phyloP scores from a whole-genome alignment of 2,329 filamentous ascomycete species.

The Pyrenophora teres region DNA sequence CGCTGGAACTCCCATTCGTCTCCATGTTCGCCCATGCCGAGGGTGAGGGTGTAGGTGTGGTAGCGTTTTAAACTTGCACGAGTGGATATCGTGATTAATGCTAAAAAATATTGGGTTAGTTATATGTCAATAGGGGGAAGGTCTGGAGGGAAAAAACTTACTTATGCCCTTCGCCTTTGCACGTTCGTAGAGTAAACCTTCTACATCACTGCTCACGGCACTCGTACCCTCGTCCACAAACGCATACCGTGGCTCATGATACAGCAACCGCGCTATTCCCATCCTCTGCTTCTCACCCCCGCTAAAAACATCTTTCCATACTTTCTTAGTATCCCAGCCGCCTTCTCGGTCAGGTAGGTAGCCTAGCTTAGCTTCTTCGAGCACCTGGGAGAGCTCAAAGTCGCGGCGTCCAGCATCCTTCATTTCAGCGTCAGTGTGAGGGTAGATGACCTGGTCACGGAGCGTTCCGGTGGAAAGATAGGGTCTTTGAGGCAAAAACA shows the following conservation, averaged over 20 bases:
- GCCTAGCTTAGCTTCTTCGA: conserved; percentile 83
- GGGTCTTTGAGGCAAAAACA: conserved; percentile 94
- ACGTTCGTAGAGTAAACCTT: conserved; percentile 88
- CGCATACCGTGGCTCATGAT: conserved; percentile 93
- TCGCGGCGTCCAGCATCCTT: conserved; percentile 77
- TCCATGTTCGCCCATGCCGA: conserved; percentile 80
- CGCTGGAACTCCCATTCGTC: conserved; percentile 90
- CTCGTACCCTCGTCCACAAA: conserved; percentile 96
- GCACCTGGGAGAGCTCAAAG: conserved; percentile 73
- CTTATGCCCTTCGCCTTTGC: conserved; percentile 94
- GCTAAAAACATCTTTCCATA: conserved; percentile 98
- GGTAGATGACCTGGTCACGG: conserved; percentile 97
- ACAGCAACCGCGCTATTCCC: conserved; percentile 85
- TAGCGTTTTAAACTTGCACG: conserved; percentile 94
- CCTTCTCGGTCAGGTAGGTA: conserved; percentile 92
- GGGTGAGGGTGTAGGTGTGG: conserved; percentile 85
- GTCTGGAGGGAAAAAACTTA: conserved; percentile 54
- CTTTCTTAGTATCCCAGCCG: conserved; percentile 94
- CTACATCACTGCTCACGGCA: conserved; percentile 91
- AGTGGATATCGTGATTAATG: conserved; percentile 93
- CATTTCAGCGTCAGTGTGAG: conserved; percentile 95
- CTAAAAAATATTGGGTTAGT: conserved; percentile 47
- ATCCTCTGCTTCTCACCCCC: conserved; percentile 97
- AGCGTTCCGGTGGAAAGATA: conserved; percentile 92
- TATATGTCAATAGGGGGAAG: not conserved